Evolutionary conservation across 176 grass and related monocot genomes (phyloP), one percentile per base, ranked within the genome.

Genomic region (Leersia perrieri): DNA sequence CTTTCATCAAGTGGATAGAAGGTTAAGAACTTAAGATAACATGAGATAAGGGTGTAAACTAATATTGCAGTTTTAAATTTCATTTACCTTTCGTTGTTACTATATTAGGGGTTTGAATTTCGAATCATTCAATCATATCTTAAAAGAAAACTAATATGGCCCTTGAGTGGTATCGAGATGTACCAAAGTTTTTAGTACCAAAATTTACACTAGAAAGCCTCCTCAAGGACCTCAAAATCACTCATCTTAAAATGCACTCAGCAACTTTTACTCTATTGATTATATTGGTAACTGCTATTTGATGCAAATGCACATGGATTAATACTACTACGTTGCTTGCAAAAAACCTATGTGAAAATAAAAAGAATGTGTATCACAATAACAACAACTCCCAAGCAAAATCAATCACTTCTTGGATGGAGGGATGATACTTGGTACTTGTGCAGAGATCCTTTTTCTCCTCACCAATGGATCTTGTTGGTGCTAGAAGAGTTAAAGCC

Each of bases 21-120:
- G 49, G 49, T 9, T 53, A 20, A 53, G 49, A 53, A 53, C 5
- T 53, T 22, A 22, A 40, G 45, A 41, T 57, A 23, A 12, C 40
- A 41, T 68, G 32, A 41, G 63, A 83, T 31, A 72, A 78, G 28
- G 65, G 60, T 23, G n/a, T 10, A 28, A 44, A 42, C 23, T 75
- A 53, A 58, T 26, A 3, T 25, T 29, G 63, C 11, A 69, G 27
- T 44, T 15, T 4, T 68, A 76, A 26, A 34, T 60, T 69, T 60
- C n/a, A n/a, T 72, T 60, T 42, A 12, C 51, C 26, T 77, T 84
- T 60, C 53, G 11, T 68, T 66, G 26, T 40, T 13, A 84, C 13
- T 68, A 69, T 44, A 53, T 53, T 7, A 31, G 26, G n/a, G 27
- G 27, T 82, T 45, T 62, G 12, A 71, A 44, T 68, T 79, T 55